Evolutionary conservation across 2,329 filamentous ascomycete genomes (phyloP).

Genomic region (Exophiala bonariae): DNA sequence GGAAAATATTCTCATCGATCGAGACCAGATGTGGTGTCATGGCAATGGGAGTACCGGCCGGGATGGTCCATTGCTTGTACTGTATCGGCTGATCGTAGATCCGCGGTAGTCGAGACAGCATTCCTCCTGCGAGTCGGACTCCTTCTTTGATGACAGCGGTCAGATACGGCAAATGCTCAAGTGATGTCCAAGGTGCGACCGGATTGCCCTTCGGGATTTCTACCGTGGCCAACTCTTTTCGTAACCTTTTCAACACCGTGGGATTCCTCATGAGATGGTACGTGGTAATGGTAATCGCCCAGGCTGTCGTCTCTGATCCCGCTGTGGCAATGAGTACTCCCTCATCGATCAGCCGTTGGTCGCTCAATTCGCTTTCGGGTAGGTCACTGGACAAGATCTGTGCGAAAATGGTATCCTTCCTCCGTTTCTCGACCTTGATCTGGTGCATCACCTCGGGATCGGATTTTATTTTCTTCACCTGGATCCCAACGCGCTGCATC

Average conservation of each 20-base stretch:
- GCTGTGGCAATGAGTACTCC: slow-evolving; percentile 31
- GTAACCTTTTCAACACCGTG: slow-evolving; percentile 9
- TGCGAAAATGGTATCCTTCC: slow-evolving; percentile 26
- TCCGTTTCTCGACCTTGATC: slow-evolving; percentile 18
- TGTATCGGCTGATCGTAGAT: slow-evolving; percentile 27
- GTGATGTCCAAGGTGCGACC: slow-evolving; percentile 21
- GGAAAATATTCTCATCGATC: slow-evolving; percentile 36
- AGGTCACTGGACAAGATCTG: slow-evolving; percentile 22
- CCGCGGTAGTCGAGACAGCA: slow-evolving; percentile 23
- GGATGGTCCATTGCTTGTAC: slow-evolving; percentile 35
- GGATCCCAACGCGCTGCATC: slow-evolving; percentile 21
- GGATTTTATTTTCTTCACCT: slow-evolving; percentile 22
- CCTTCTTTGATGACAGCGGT: slow-evolving; percentile 33
- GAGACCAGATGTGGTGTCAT: slow-evolving; percentile 32
- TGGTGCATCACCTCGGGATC: slow-evolving; percentile 18
- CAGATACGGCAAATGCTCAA: slow-evolving; percentile 33
- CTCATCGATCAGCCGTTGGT: slow-evolving; percentile 33
- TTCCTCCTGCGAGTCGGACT: slow-evolving; percentile 29
- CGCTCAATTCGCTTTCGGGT: slow-evolving; percentile 27
- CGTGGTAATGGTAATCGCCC: slow-evolving; percentile 22
- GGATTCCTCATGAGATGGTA: slow-evolving; percentile 23
- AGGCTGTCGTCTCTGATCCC: slow-evolving; percentile 23
- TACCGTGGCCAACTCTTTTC: slow-evolving; percentile 14
- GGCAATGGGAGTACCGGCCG: slow-evolving; percentile 31
- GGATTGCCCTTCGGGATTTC: slow-evolving; percentile 10